Evolutionary conservation across 78 protist genomes (phyloP), one percentile per base, ranked within the genome.

Genomic region (Bigelowiella natans): DNA sequence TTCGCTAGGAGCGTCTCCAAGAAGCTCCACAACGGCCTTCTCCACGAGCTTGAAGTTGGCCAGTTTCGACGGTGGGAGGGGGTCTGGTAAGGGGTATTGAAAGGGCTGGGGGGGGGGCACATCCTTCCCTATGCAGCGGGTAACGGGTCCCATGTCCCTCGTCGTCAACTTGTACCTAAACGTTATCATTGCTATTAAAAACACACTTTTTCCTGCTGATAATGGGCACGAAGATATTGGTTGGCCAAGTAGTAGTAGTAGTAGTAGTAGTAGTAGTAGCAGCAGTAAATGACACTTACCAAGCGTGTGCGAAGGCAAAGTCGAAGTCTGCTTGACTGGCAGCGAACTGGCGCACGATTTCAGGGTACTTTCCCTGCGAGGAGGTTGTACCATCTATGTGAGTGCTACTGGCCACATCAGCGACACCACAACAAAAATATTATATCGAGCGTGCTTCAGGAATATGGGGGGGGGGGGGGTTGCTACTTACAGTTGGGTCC

Each of bases 111-210:
- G 40, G 34, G 63, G 89, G 0, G 94, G 93, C 37, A 91, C 90
- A 7, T 11, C 2, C 0, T 64, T 39, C 1, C 95, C 95, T 1
- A 86, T 3, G 85, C 39, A 93, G 29, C 93, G 93, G 18, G 90
- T 51, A 51, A 51, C 73, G 7, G 73, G 73, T 37, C 94, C 94
- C 92, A 93, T 88, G 64, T 91, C 95, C 40, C 93, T 91, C 88
- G 37, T 37, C 31, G 89, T 82, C 51, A 93, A 85, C 88, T 93
- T 93, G 92, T 37, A 93, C n/a, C n/a, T n/a, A n/a, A n/a, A n/a
- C n/a, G n/a, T n/a, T n/a, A n/a, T n/a, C n/a, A n/a, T n/a, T n/a
- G n/a, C n/a, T n/a, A n/a, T n/a, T n/a, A n/a, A n/a, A n/a, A n/a
- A n/a, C n/a, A n/a, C n/a, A n/a, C n/a, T n/a, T n/a, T n/a, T n/a